Evolutionary conservation across 2,329 filamentous ascomycete genomes (phyloP).

Genomic region (Corniculantispora saksenae): DNA sequence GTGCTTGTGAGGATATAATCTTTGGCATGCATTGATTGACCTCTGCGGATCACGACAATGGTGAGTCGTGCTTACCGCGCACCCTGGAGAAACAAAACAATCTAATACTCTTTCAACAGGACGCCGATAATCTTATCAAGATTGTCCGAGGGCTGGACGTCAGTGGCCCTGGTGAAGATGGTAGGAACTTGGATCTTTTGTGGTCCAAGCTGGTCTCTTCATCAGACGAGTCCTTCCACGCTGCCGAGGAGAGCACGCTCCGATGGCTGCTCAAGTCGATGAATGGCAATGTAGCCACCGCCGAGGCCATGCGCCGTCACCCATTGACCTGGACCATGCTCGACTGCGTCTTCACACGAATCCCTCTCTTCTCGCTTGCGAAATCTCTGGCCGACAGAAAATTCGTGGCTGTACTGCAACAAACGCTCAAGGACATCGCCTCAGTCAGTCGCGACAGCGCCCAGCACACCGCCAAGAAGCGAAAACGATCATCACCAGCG

Average conservation of each 20-base stretch:
- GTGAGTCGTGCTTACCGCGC: background rate
- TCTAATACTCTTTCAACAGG: conserved; percentile 25
- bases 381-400: conserved; percentile 69
- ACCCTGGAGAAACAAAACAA: background rate
- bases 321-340: conserved; percentile 64
- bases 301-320: conserved; percentile 56
- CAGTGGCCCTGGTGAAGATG: conserved; percentile 43
- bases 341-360: conserved; percentile 59
- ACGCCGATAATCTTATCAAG: conserved; percentile 47
- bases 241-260: conserved; percentile 58
- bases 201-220: conserved; percentile 51
- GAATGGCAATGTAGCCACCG: conserved; percentile 47
- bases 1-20: background rate
- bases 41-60: background rate
- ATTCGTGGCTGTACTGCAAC: conserved; percentile 66
- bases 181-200: conserved; percentile 50
- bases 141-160: conserved; percentile 58
- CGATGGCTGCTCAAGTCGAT: conserved; percentile 66
- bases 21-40: conserved; percentile 6
- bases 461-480: conserved; percentile 38
- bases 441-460: conserved; percentile 30
- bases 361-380: conserved; percentile 69
- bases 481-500: conserved; percentile 45
- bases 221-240: conserved; percentile 46
- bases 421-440: conserved; percentile 62